Conservation (phyloP, 192 early-diverging fungal species). For the Coemansia sp. region DNA sequence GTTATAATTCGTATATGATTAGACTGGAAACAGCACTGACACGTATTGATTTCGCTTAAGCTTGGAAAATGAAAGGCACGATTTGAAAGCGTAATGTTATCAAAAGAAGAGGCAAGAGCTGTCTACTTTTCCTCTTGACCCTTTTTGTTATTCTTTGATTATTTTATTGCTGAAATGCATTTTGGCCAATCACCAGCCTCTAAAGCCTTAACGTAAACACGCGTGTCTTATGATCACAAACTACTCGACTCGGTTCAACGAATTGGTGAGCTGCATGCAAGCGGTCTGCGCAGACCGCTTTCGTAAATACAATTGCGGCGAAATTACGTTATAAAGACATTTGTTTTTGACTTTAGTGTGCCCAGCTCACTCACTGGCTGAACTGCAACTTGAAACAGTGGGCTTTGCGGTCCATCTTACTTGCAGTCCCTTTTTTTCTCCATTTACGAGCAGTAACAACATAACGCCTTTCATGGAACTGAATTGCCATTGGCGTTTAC, state of each 20-base stretch:
- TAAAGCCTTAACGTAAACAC: neutral
- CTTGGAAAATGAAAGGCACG: neutral
- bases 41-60: neutral
- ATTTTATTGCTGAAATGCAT: neutral
- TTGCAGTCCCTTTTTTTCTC: too few species aligned
- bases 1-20: too few species aligned
- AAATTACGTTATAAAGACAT: too few species aligned
- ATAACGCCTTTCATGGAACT: neutral
- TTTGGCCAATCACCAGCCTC: neutral
- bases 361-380: too few species aligned
- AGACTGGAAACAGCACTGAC: too few species aligned
- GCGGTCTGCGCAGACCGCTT: too few species aligned
- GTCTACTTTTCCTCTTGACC: neutral
- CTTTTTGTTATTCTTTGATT: neutral
- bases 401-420: too few species aligned
- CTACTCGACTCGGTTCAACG: neutral
- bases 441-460: neutral
- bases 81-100: constrained; percentile 8
- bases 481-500: neutral
- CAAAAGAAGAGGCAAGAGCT: neutral
- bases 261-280: too few species aligned
- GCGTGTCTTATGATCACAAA: neutral
- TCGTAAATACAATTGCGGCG: too few species aligned
- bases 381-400: too few species aligned
- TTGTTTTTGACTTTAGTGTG: too few species aligned